These are phyloP conservation scores for bread wheat (Triticum aestivum) DNA, from an alignment of 176 grass and related monocot species.

Conservation along the genomic window DNA sequence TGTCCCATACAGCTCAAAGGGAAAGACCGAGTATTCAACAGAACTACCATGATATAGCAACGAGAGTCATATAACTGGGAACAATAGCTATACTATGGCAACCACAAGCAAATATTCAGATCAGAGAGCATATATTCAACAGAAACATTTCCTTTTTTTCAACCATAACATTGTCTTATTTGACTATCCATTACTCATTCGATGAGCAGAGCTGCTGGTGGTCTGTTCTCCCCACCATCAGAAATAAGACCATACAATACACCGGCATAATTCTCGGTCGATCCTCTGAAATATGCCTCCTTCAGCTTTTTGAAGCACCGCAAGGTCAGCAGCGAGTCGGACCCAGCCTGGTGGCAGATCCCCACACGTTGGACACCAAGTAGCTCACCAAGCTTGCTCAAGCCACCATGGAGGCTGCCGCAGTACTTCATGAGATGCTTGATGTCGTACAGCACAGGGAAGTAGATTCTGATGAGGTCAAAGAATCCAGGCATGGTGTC, in stretches of 20 bases:
- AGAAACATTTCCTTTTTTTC: slow-evolving; percentile 17
- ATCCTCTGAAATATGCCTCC: slow-evolving; percentile 39
- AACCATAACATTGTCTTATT: slow-evolving; percentile 59
- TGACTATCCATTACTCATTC: slow-evolving; percentile 49
- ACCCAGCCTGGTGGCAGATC: slow-evolving; percentile 70
- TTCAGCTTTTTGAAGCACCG: slow-evolving; percentile 52
- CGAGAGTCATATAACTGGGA: background rate
- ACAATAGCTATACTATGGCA: slow-evolving; percentile 25
- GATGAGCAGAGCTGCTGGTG: slow-evolving; percentile 22
- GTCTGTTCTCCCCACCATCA: slow-evolving; percentile 45
- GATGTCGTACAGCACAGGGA: slow-evolving; percentile 71
- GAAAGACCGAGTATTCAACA: background rate
- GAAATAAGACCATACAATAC: slow-evolving; percentile 66
- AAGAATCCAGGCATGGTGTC: slow-evolving; percentile 46
- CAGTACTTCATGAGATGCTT: slow-evolving; percentile 84
- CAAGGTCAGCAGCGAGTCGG: slow-evolving; percentile 58
- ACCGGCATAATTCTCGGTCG: slow-evolving; percentile 54
- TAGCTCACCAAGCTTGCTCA: slow-evolving; percentile 59
- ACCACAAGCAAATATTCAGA: slow-evolving; percentile 19
- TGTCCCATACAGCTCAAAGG: background rate
- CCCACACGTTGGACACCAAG: slow-evolving; percentile 55
- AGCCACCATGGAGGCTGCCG: slow-evolving; percentile 53
- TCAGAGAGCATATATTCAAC: slow-evolving; percentile 39
- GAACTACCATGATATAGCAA: slow-evolving; percentile 21
- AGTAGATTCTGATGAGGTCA: slow-evolving; percentile 53